Evolutionary conservation across 148 eudicot species (phyloP).

Genomic region (Drosera capensis): DNA sequence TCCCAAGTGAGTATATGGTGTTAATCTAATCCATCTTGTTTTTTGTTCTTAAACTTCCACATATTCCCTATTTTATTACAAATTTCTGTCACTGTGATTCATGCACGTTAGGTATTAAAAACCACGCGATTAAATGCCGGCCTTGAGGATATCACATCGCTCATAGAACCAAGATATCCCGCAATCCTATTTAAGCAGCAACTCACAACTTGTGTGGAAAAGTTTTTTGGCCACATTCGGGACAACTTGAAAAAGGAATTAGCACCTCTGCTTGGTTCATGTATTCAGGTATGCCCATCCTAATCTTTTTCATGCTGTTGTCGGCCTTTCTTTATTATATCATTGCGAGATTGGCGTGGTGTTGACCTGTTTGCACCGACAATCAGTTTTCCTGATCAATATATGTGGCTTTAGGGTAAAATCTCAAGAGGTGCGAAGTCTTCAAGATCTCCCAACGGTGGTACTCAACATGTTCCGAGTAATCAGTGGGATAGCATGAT

Average conservation of each 20-base stretch:
- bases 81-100: no score
- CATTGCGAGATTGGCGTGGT: no score
- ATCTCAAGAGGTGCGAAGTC: constrained; percentile 61
- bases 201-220: constrained; percentile 90
- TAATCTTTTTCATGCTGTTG: no score
- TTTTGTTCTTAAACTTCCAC: not conserved
- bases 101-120: constrained; percentile 31
- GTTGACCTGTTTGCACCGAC: no score
- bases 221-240: constrained; percentile 91
- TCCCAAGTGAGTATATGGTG: constrained; percentile 42
- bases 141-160: constrained; percentile 68
- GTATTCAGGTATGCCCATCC: constrained; percentile 99
- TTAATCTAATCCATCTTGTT: not conserved
- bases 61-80: no score
- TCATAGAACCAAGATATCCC: constrained; percentile 81
- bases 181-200: constrained; percentile 94
- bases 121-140: constrained; percentile 63
- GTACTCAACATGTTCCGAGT: constrained; percentile 45
- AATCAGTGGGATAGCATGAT: constrained; percentile 94
- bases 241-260: constrained; percentile 99
- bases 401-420: constrained; percentile 54
- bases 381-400: constrained; percentile 1
- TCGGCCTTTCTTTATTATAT: no score
- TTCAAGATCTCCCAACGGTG: constrained; percentile 70
- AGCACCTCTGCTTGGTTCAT: constrained; percentile 56